phyloP scores from a whole-genome alignment of 768 basidiomycete species.

The Gymnopilus junonius region DNA sequence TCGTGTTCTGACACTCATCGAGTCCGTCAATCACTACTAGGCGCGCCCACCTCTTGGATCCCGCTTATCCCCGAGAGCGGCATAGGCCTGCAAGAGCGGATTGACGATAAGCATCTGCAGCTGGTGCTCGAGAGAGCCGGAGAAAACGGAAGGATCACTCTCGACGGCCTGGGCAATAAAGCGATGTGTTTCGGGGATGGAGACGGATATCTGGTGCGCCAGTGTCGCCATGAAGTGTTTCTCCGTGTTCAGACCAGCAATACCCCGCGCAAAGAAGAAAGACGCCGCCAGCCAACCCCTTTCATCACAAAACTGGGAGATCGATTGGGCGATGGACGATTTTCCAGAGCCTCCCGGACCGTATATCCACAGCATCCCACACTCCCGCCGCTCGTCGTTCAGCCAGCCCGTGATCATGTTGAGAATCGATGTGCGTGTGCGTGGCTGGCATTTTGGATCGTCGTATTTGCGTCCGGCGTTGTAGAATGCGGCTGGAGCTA shows the following conservation, averaged over 20 bases:
- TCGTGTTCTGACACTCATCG: slow-evolving; percentile 30
- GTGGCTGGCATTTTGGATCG: slow-evolving; percentile 28
- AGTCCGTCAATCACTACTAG: slow-evolving; percentile 32
- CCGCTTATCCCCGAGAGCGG: slow-evolving; percentile 19
- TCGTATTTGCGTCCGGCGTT: slow-evolving; percentile 28
- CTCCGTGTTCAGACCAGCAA: slow-evolving; percentile 27
- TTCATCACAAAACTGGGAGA: slow-evolving; percentile 25
- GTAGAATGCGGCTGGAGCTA: slow-evolving; percentile 30
- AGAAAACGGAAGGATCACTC: slow-evolving; percentile 29
- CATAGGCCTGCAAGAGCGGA: slow-evolving; percentile 25
- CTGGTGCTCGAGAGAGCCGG: slow-evolving; percentile 28
- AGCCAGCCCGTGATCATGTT: slow-evolving; percentile 25
- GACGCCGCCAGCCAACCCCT: slow-evolving; percentile 25
- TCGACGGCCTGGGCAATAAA: slow-evolving; percentile 30
- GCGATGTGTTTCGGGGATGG: slow-evolving; percentile 28
- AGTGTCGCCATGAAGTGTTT: slow-evolving; percentile 33
- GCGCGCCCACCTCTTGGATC: slow-evolving; percentile 25
- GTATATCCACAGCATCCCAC: slow-evolving; percentile 32
- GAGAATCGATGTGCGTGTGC: slow-evolving; percentile 24
- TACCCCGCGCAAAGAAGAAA: slow-evolving; percentile 29
- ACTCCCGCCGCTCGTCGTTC: slow-evolving; percentile 20
- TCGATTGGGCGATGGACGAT: slow-evolving; percentile 28
- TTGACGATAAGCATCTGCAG: slow-evolving; percentile 29
- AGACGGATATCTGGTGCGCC: slow-evolving; percentile 29
- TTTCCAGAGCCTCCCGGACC: slow-evolving; percentile 30